These are phyloP conservation scores for Penicillium dipodomyicola DNA, from an alignment of 495 filamentous ascomycete genomes.

Conservation along the genomic window DNA sequence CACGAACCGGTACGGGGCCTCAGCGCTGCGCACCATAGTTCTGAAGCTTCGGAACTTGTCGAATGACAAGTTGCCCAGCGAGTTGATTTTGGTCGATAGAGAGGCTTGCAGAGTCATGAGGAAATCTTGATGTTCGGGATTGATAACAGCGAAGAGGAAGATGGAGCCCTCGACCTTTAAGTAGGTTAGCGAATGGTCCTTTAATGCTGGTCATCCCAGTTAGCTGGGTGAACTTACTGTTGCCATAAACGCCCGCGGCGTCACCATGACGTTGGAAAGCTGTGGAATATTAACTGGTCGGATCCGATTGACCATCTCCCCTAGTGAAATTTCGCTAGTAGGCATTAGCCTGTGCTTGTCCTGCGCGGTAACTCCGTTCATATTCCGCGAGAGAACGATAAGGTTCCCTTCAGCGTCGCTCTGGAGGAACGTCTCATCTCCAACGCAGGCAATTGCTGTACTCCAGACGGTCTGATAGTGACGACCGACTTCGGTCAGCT, in stretches of 20 bases:
- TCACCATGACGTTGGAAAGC: slow-evolving; percentile 59
- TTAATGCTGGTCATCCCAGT: not conserved
- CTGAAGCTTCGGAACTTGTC: slow-evolving; percentile 75
- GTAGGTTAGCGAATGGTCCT: slow-evolving; percentile 3
- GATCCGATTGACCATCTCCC: slow-evolving; percentile 91
- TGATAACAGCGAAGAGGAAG: slow-evolving; percentile 81
- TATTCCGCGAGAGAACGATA: slow-evolving; percentile 69
- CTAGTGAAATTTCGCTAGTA: slow-evolving; percentile 76
- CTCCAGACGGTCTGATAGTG: slow-evolving; percentile 80
- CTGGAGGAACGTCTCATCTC: slow-evolving; percentile 69
- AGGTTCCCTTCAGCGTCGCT: slow-evolving; percentile 87
- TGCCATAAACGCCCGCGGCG: slow-evolving; percentile 82
- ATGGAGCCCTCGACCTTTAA: slow-evolving; percentile 82
- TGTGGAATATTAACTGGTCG: slow-evolving; percentile 57
- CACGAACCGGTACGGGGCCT: slow-evolving; percentile 82
- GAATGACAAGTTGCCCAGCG: slow-evolving; percentile 70
- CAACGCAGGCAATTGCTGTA: slow-evolving; percentile 73
- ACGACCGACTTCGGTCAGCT: slow-evolving; percentile 69
- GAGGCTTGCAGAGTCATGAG: slow-evolving; percentile 78
- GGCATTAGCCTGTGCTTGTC: slow-evolving; percentile 69
- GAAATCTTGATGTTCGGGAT: slow-evolving; percentile 65
- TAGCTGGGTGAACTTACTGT: slow-evolving; percentile 64
- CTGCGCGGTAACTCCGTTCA: slow-evolving; percentile 66
- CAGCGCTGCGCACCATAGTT: slow-evolving; percentile 63
- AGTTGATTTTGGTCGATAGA: slow-evolving; percentile 62